Conservation (phyloP, 495 filamentous ascomycete genomes). For the Aspergillus ellipticus region DNA sequence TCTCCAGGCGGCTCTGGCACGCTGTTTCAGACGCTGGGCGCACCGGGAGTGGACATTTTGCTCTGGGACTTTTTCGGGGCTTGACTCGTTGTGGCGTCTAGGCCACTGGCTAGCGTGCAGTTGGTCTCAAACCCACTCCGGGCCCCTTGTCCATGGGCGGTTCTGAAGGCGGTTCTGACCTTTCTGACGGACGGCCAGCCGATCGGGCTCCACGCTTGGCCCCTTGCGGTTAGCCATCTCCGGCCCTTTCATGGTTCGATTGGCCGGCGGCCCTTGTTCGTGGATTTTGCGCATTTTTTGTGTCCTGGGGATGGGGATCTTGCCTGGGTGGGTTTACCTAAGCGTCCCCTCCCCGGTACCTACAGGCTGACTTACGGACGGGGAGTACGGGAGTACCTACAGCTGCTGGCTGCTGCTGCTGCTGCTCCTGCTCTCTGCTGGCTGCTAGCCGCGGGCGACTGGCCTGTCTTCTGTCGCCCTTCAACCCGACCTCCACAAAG, state of each 20-base stretch:
- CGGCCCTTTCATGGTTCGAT: not conserved
- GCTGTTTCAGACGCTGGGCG: conserved; percentile 15
- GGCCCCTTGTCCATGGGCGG: conserved; percentile 14
- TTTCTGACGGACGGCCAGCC: conserved; percentile 13
- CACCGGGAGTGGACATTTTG: conserved; percentile 8
- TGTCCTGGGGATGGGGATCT: not conserved
- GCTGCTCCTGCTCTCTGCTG: too few relatives aligned
- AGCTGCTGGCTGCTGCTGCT: not conserved
- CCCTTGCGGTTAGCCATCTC: not conserved
- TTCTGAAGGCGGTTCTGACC: conserved; percentile 7
- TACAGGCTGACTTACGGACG: too few relatives aligned
- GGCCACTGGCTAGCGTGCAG: conserved; percentile 24
- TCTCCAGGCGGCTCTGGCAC: conserved; percentile 23
- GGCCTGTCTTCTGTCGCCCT: too few relatives aligned
- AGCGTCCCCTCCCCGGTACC: not conserved
- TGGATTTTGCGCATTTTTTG: not conserved
- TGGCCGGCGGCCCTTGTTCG: not conserved
- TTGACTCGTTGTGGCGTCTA: conserved; percentile 26
- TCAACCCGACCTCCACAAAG: too few relatives aligned
- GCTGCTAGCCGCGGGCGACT: too few relatives aligned
- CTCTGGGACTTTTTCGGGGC: conserved; percentile 12
- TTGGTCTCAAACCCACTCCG: conserved; percentile 16
- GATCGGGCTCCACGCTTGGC: conserved; percentile 14
- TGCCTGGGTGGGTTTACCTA: too few relatives aligned
- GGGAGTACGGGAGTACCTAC: not conserved